Conservation (phyloP, 345 rosid species). For the Eucalyptus melliodora region DNA sequence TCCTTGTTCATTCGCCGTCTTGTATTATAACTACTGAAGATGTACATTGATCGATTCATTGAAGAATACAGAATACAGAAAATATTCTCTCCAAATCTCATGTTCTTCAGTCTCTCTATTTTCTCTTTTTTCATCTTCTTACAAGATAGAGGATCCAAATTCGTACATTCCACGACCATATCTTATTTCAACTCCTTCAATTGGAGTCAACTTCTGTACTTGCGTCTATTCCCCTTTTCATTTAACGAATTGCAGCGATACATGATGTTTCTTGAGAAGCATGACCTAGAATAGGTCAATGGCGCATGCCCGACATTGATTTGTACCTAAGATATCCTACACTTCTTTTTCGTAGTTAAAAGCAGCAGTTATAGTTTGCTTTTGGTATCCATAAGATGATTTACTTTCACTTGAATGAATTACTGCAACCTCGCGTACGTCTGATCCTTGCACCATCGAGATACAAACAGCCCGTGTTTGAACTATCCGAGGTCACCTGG, state of each 20-base stretch:
- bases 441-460: background rate
- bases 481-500: background rate
- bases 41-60: too few relatives aligned
- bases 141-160: background rate
- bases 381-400: background rate
- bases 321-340: background rate
- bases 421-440: background rate
- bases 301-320: background rate
- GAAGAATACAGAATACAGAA: too few relatives aligned
- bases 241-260: background rate
- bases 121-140: too few relatives aligned
- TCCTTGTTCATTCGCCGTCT: too few relatives aligned
- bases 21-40: too few relatives aligned
- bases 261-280: background rate
- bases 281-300: background rate
- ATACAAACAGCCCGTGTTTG: background rate
- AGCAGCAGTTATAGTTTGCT: background rate
- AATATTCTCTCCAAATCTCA: too few relatives aligned
- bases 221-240: background rate
- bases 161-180: background rate
- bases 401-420: background rate
- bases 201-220: background rate
- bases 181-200: background rate
- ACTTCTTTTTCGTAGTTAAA: background rate
- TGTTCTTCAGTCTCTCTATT: too few relatives aligned